phyloP scores from a whole-genome alignment of 139 green algal genomes.

The Micractinium sp. region DNA sequence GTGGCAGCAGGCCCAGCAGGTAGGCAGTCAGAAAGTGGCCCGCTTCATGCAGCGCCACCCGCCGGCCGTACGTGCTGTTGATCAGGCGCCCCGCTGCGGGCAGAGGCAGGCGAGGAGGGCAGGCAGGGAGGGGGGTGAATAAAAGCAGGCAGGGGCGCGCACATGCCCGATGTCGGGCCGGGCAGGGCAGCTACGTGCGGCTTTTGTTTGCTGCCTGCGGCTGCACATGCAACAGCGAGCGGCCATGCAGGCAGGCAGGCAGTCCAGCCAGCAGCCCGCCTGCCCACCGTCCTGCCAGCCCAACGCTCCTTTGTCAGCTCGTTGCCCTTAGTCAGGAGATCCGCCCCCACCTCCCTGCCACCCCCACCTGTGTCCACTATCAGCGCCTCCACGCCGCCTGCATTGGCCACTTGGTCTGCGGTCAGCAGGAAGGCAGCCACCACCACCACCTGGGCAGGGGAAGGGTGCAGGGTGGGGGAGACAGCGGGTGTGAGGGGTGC shows the following conservation, averaged over 20 bases:
- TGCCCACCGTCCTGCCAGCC: neutral
- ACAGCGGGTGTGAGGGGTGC: neutral
- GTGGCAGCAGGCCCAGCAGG: constrained; percentile 89
- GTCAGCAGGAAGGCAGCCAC: constrained; percentile 54
- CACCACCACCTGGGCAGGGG: constrained; percentile 32
- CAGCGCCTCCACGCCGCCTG: constrained; percentile 80
- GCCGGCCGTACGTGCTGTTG: constrained; percentile 57
- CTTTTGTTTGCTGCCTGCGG: too few species aligned
- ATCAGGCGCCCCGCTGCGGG: constrained; percentile 57
- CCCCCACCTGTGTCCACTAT: constrained; percentile 70
- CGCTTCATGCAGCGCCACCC: constrained; percentile 89
- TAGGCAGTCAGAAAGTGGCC: constrained; percentile 97
- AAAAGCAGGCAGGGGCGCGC: neutral
- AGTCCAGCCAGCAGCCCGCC: neutral
- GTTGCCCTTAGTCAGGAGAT: too few species aligned
- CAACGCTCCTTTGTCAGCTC: neutral
- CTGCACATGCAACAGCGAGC: too few species aligned
- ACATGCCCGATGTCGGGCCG: neutral
- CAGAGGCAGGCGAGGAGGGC: neutral
- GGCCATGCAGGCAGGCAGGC: neutral
- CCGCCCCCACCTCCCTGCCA: neutral
- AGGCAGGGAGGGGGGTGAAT: neutral
- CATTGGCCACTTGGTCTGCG: constrained; percentile 71
- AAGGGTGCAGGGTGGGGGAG: neutral
- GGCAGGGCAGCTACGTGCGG: too few species aligned